Base-by-base conservation (phyloP, 2,329 filamentous ascomycete species). In the Orbilia javanica region DNA sequence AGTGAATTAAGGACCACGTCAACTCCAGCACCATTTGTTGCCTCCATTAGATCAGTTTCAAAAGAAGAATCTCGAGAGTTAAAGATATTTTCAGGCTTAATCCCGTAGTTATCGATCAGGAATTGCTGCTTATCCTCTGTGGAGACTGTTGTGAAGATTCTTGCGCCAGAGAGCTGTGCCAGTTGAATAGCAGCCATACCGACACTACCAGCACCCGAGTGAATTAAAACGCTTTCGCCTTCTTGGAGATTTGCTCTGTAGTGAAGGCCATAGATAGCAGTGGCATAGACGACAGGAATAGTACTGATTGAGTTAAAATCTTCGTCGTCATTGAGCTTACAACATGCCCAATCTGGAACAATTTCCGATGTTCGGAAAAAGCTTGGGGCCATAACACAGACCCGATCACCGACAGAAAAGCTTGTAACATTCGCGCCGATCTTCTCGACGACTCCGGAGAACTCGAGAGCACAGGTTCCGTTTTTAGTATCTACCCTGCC, bases 1-100 rank as follows among this genome's bases (percentile, higher is more conserved):
- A 87, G 82, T 0, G 85, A 86, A 80, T 87, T 86, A 69, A 87
- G 87, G 1, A 88, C 82, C 2, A 87, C 75, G 52, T 88, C 85
- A 0, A 87, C 84, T 22, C 85, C 84, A 2, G 72, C 11, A 13
- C 36, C 80, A 13, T 71, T 71, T 0, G 85, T 86, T 2, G 79
- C 77, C 15, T 82, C 64, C 0, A 82, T 79, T 29, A 83, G 78
- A 31, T 87, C 78, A 4, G 80, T 69, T 0, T 81, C 79, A 13
- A 84, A 83, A 18, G 25, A 18, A 25, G 79, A 81, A 27, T 84
- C 83, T 4, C 83, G 81, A 29, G 83, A 82, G 63, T 80, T 81
- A 5, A 88, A 79, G 8, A 88, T 85, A 18, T 83, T 82, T 1
- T 83, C 20, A n/a, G 70, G 31, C 11, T 29, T 20, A 3, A 74